These are phyloP conservation scores for Solanum verrucosum DNA, from an alignment of 257 asterid genomes.

Conservation along the genomic window DNA sequence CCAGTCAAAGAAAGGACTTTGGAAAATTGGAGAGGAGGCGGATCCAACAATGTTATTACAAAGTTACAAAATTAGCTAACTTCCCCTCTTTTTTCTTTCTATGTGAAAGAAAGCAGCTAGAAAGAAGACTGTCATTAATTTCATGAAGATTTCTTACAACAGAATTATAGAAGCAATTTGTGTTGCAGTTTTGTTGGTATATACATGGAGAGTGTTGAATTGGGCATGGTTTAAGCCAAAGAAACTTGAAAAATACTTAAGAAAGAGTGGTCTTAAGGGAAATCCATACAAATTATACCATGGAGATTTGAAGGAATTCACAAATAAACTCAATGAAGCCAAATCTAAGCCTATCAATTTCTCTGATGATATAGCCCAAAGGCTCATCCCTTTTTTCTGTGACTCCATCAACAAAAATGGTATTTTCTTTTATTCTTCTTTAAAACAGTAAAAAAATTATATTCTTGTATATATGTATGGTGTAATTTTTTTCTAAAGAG, in stretches of 20 bases:
- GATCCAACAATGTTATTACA: too few species aligned
- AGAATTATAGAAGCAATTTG: background rate
- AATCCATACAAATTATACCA: slow-evolving; percentile 16
- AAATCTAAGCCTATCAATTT: slow-evolving; percentile 23
- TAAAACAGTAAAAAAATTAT: too few species aligned
- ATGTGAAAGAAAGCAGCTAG: background rate
- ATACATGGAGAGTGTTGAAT: slow-evolving; percentile 17
- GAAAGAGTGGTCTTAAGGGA: slow-evolving; percentile 26
- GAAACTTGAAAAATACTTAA: slow-evolving; percentile 19
- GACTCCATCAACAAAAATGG: slow-evolving; percentile 22
- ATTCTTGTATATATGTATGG: too few species aligned
- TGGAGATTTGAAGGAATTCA: slow-evolving; percentile 26
- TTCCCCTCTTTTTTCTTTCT: background rate
- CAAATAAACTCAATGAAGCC: slow-evolving; percentile 6
- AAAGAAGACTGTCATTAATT: background rate
- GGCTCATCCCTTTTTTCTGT: slow-evolving; percentile 15
- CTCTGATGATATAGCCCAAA: slow-evolving; percentile 20
- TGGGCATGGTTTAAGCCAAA: slow-evolving; percentile 28
- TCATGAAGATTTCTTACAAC: slow-evolving; percentile 10
- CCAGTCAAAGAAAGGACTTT: too few species aligned
- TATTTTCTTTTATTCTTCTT: background rate
- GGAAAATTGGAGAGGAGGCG: too few species aligned
- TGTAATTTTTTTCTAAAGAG: background rate
- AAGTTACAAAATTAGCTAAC: too few species aligned
- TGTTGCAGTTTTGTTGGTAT: background rate